phyloP scores from a whole-genome alignment of 2,329 filamentous ascomycete species.

The Paracorniculantispora psalliotae region DNA sequence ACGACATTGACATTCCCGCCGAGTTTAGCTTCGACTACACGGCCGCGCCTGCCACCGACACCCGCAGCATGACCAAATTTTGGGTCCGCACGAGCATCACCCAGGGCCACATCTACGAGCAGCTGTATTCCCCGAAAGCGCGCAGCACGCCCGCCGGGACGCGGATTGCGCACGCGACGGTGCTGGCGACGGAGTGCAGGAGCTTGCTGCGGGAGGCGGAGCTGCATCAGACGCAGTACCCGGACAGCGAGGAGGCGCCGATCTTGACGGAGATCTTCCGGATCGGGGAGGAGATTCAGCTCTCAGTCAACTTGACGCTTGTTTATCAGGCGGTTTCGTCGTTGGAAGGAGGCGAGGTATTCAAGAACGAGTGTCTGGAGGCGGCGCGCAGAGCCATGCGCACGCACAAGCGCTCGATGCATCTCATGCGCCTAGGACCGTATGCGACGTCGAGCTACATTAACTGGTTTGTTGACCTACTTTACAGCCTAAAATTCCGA shows the following conservation, averaged over 20 bases:
- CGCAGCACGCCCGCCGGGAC: constrained; percentile 34
- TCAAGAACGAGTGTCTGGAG: constrained; percentile 45
- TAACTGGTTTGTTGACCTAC: constrained; percentile 39
- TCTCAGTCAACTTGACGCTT: constrained; percentile 44
- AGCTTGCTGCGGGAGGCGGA: constrained; percentile 29
- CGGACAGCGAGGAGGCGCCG: constrained; percentile 33
- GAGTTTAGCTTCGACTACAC: constrained; percentile 38
- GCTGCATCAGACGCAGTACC: constrained; percentile 30
- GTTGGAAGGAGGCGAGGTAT: constrained; percentile 35
- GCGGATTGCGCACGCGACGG: constrained; percentile 34
- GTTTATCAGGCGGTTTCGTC: constrained; percentile 50
- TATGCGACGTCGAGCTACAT: constrained; percentile 45
- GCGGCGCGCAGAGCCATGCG: constrained; percentile 44
- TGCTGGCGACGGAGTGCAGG: constrained; percentile 34
- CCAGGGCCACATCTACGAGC: constrained; percentile 55
- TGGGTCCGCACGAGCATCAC: constrained; percentile 54
- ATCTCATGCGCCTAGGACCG: constrained; percentile 33
- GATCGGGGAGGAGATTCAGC: constrained; percentile 42
- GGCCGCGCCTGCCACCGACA: constrained; percentile 21
- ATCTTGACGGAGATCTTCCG: constrained; percentile 41
- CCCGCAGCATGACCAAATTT: constrained; percentile 36
- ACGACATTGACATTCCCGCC: constrained; percentile 50
- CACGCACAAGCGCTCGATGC: constrained; percentile 42
- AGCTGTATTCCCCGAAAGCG: constrained; percentile 45
- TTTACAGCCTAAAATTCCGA: background rate